A percentile compares a stretch with the other conserved stretches of the same genome.
These are phyloP conservation scores for Colletotrichum magnum DNA, from an alignment of 2,329 filamentous ascomycete species.

Conservation along the genomic window DNA sequence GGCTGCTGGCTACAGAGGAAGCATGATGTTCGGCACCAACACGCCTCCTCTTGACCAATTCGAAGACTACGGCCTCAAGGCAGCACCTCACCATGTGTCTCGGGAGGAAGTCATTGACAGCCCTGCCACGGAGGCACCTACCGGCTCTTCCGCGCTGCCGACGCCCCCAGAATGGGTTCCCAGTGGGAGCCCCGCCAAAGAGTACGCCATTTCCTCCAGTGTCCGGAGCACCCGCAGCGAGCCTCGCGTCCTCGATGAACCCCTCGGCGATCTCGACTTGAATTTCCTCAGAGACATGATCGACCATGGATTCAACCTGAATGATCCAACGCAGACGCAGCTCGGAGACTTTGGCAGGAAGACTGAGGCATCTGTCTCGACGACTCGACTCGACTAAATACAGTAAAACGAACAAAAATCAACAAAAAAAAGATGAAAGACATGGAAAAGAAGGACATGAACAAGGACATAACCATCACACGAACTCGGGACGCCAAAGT, in stretches of 20 bases:
- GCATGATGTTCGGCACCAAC: constrained; percentile 37
- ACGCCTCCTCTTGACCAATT: constrained; percentile 31
- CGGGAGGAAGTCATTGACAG: constrained; percentile 53
- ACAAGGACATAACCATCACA: constrained; percentile 21
- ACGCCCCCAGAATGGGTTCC: constrained; percentile 53
- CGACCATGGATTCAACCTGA: constrained; percentile 29
- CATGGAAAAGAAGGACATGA: constrained; percentile 13
- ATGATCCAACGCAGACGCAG: constrained; percentile 28
- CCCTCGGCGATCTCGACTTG: constrained; percentile 27
- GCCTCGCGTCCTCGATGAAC: constrained; percentile 30
- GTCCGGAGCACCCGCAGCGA: constrained; percentile 11
- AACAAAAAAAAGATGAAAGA: constrained; percentile 24
- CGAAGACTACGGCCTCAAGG: constrained; percentile 35
- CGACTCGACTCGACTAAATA: constrained; percentile 24
- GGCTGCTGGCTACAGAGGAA: constrained; percentile 35
- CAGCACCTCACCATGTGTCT: constrained; percentile 47
- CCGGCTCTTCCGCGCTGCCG: constrained; percentile 51
- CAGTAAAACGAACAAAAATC: constrained; percentile 7
- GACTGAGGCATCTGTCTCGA: constrained; percentile 27
- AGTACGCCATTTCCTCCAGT: constrained; percentile 29
- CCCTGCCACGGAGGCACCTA: constrained; percentile 53
- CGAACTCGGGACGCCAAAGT: constrained; percentile 5
- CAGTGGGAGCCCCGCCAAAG: constrained; percentile 25
- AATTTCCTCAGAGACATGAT: constrained; percentile 36
- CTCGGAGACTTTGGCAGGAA: constrained; percentile 27